Evolutionary conservation across 2,329 filamentous ascomycete species (phyloP), one percentile per base, ranked within the genome.

Genomic region (Phaeosphaeria sp.): DNA sequence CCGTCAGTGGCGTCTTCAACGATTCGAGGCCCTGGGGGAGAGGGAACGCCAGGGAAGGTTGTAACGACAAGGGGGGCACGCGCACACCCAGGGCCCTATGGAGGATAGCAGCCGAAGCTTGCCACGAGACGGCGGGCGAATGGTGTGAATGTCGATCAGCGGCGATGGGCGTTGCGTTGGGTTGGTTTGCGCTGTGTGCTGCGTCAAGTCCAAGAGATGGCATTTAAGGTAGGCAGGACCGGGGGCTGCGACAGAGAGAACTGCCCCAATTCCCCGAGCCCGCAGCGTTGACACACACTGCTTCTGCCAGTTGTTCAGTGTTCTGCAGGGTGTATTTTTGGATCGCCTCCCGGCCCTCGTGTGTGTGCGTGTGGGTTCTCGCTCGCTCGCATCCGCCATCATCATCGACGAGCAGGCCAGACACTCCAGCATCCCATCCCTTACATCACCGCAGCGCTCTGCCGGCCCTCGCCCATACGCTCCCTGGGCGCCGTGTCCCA

Each of bases 1-100:
- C 48, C 33, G 36, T 56, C 55, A 61, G 59, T 48, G 59, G 48
- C 48, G 48, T 24, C 42, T 25, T 20, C 30, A 22, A 22, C 48
- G 30, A 30, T 22, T 42, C 30, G 48, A 40, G 48, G 48, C 48
- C 48, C 39, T 11, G 42, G 18, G n/a, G 42, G 36, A 18, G 13
- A 40, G 36, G 36, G 13, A 17, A 18, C n/a, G n/a, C 18, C 7
- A 11, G 3, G 18, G 42, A 9, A 44, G 18, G 42, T 20, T 44
- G 42, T 47, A 47, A n/a, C 45, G 45, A 27, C 45, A 22, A 22
- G 42, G 42, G 40, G 36, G 36, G 43, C 50, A 53, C 50, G 42
- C 50, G 50, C 42, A 36, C 24, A 7, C 13, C 36, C 36, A 39
- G 36, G 30, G 17, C 36, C 17, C 36, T 39, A 21, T 7, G n/a